phyloP scores from a whole-genome alignment of 208 protist species.

The Spongospora subterranea region DNA sequence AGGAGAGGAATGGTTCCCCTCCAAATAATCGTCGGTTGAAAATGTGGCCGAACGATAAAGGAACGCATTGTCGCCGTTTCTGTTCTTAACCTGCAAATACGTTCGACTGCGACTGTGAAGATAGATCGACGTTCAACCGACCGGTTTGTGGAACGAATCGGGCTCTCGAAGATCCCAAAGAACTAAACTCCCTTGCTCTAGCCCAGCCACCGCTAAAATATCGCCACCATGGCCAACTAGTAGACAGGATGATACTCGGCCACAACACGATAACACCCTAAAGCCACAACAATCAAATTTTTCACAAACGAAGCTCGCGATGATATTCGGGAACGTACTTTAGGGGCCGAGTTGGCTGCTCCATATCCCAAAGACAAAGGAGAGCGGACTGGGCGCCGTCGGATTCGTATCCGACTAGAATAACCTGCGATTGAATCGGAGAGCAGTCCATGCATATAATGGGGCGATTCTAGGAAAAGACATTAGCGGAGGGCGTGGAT shows the following conservation, averaged over 20 bases:
- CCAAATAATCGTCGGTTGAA: not conserved
- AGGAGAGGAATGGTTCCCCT: not conserved
- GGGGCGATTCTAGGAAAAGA: not conserved
- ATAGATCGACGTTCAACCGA: not conserved
- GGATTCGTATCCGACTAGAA: not conserved
- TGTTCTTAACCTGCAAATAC: too few relatives aligned
- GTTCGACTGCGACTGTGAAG: too few relatives aligned
- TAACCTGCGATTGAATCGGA: not conserved
- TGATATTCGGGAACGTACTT: too few relatives aligned
- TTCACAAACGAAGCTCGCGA: too few relatives aligned
- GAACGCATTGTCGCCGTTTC: too few relatives aligned
- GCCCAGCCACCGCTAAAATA: not conserved
- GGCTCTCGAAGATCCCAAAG: not conserved
- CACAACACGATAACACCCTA: not conserved
- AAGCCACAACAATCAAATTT: too few relatives aligned
- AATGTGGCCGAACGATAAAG: not conserved
- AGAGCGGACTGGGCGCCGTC: not conserved
- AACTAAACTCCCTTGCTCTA: not conserved
- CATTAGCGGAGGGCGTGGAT: not conserved
- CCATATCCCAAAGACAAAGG: not conserved
- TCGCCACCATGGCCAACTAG: not conserved
- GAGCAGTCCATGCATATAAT: not conserved
- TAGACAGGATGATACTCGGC: not conserved
- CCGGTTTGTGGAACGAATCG: not conserved
- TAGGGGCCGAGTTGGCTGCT: not conserved